Conservation (phyloP, 2,329 filamentous ascomycete genomes). For the Fusarium denticulatum region DNA sequence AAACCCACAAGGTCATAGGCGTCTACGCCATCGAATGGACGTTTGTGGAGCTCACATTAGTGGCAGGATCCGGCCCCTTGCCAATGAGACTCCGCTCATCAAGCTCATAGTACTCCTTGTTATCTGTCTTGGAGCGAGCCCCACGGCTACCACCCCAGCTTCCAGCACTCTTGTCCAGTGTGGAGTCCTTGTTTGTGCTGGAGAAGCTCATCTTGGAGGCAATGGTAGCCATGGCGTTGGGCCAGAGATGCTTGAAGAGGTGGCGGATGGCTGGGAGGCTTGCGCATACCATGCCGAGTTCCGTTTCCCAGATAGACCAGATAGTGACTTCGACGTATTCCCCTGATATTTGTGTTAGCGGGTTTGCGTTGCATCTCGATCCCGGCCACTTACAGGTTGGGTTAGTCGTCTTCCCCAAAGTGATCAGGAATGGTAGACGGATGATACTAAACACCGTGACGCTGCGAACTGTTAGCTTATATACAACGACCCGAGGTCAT, state of each 20-base stretch:
- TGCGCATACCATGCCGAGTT: slow-evolving; percentile 35
- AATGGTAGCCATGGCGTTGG: slow-evolving; percentile 35
- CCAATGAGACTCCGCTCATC: slow-evolving; percentile 32
- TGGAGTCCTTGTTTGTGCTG: slow-evolving; percentile 14
- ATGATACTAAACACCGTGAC: slow-evolving; percentile 34
- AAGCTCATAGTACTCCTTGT: slow-evolving; percentile 30
- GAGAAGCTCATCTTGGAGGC: slow-evolving; percentile 25
- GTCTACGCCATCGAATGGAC: neutral
- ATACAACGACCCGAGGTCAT: fast-evolving
- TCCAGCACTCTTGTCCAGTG: slow-evolving; percentile 9
- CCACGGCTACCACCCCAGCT: slow-evolving; percentile 27
- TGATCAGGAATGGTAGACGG: slow-evolving; percentile 27
- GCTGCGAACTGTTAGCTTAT: neutral
- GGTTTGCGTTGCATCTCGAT: too few relatives aligned
- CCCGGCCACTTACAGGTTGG: slow-evolving; percentile 21
- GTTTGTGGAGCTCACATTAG: neutral
- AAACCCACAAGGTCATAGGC: neutral
- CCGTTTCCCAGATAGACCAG: slow-evolving; percentile 38
- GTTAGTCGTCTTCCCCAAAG: slow-evolving; percentile 24
- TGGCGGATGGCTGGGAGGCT: slow-evolving; percentile 35
- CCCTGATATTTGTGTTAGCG: slow-evolving; percentile 2
- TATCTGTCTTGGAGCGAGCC: slow-evolving; percentile 30
- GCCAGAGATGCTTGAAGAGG: slow-evolving; percentile 35
- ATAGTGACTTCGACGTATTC: slow-evolving; percentile 33
- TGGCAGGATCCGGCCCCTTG: neutral